Evolutionary conservation across 768 basidiomycete genomes (phyloP).

Genomic region (Lentinula sp.): DNA sequence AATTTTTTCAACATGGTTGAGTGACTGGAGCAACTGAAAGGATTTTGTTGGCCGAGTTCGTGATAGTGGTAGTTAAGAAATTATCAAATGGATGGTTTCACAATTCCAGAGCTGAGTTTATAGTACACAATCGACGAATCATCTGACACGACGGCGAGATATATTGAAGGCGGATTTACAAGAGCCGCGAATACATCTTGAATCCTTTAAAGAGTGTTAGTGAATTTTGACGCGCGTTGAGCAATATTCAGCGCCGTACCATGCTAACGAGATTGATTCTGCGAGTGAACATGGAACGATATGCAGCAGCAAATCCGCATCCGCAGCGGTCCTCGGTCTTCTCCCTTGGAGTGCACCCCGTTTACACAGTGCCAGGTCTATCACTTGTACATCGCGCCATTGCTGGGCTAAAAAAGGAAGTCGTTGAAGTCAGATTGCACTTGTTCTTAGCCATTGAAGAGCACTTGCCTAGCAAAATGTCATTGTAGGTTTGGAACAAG

Average conservation of each 20-base stretch:
- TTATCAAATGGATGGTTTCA: slow-evolving; percentile 42
- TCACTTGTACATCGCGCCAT: slow-evolving; percentile 59
- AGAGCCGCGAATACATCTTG: slow-evolving; percentile 50
- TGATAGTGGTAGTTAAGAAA: background rate
- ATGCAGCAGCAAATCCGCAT: slow-evolving; percentile 32
- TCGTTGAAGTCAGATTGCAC: background rate
- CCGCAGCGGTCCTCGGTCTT: slow-evolving; percentile 43
- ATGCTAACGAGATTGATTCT: slow-evolving; percentile 58
- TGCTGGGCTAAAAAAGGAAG: slow-evolving; percentile 48
- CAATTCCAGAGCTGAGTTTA: slow-evolving; percentile 71
- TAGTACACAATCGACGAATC: slow-evolving; percentile 86
- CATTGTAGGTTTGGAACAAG: slow-evolving; percentile 74
- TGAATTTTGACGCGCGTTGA: background rate
- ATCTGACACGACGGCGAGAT: slow-evolving; percentile 66
- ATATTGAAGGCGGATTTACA: slow-evolving; percentile 42
- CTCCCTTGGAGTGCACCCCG: slow-evolving; percentile 57
- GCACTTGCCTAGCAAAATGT: slow-evolving; percentile 51
- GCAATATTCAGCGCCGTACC: slow-evolving; percentile 30
- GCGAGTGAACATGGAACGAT: slow-evolving; percentile 66
- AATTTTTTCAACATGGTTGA: slow-evolving; percentile 53
- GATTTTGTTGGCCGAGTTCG: background rate
- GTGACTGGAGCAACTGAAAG: slow-evolving; percentile 20
- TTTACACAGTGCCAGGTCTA: slow-evolving; percentile 49
- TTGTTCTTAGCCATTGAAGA: background rate
- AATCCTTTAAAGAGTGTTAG: slow-evolving; percentile 36